phyloP scores from a whole-genome alignment of 495 filamentous ascomycete species.

The Talaromyces ruber region DNA sequence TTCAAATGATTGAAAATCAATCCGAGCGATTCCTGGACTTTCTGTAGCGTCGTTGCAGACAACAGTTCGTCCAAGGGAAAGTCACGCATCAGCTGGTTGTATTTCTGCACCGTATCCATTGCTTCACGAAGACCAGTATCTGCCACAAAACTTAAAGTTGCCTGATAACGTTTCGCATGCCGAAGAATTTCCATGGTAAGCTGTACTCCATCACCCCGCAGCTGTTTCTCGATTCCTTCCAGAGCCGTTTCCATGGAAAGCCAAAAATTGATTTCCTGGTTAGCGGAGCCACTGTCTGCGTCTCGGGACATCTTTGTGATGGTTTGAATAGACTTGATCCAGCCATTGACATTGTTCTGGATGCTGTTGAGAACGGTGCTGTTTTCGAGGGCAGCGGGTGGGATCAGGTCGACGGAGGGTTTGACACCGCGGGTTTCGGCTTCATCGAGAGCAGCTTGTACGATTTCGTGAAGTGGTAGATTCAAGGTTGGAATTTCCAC shows the following conservation, averaged over 20 bases:
- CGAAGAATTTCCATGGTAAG: constrained; percentile 90
- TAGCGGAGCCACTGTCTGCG: constrained; percentile 77
- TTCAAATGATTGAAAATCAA: constrained; percentile 90
- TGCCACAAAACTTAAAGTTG: constrained; percentile 88
- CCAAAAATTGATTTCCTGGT: constrained; percentile 98
- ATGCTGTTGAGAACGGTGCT: constrained; percentile 89
- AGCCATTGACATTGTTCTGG: constrained; percentile 86
- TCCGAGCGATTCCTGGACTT: constrained; percentile 80
- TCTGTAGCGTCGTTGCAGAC: constrained; percentile 80
- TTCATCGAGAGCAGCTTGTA: constrained; percentile 73
- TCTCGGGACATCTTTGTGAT: constrained; percentile 92
- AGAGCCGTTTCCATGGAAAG: constrained; percentile 87
- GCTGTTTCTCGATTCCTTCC: constrained; percentile 80
- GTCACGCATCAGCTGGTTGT: constrained; percentile 96
- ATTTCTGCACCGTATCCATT: constrained; percentile 91
- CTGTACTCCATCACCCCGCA: constrained; percentile 78
- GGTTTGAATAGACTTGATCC: constrained; percentile 97
- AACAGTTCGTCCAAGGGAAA: constrained; percentile 93
- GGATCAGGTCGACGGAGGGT: constrained; percentile 68
- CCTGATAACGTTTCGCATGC: constrained; percentile 92
- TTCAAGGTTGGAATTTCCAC: constrained; percentile 90
- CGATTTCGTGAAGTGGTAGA: constrained; percentile 75
- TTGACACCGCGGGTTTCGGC: constrained; percentile 56
- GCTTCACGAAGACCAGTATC: constrained; percentile 95
- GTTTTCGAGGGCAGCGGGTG: constrained; percentile 61